A percentile compares a stretch with the other conserved stretches of the same genome.
phyloP scores from a whole-genome alignment of 2,329 filamentous ascomycete genomes.

The Cladobotryum mycophilum region DNA sequence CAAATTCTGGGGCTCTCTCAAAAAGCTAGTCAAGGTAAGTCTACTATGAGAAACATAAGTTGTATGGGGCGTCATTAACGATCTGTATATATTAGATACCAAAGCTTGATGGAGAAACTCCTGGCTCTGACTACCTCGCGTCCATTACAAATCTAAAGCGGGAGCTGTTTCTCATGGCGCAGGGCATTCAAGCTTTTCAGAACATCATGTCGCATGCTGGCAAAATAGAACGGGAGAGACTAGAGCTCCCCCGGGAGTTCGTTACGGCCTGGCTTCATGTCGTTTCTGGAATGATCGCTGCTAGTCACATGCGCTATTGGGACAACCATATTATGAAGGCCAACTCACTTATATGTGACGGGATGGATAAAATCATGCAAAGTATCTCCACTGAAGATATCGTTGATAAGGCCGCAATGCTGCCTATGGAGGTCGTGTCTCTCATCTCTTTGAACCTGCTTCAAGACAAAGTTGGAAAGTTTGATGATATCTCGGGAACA shows the following conservation, averaged over 20 bases:
- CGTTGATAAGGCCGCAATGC: slow-evolving; percentile 30
- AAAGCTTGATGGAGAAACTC: slow-evolving; percentile 5
- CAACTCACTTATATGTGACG: slow-evolving; percentile 25
- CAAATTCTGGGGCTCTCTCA: slow-evolving; percentile 41
- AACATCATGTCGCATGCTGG: slow-evolving; percentile 22
- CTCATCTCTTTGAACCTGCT: slow-evolving; percentile 34
- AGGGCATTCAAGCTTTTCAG: slow-evolving; percentile 24
- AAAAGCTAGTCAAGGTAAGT: slow-evolving; percentile 24
- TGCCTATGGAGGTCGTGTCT: slow-evolving; percentile 38
- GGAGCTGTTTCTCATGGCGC: slow-evolving; percentile 17
- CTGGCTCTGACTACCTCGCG: not conserved
- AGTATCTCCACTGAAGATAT: slow-evolving; percentile 26
- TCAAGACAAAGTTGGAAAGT: slow-evolving; percentile 31
- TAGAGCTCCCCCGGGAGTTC: slow-evolving; percentile 31
- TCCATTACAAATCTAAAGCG: slow-evolving; percentile 11
- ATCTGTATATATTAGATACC: slow-evolving; percentile 9
- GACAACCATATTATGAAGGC: slow-evolving; percentile 24
- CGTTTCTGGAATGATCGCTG: slow-evolving; percentile 29
- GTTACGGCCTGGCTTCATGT: slow-evolving; percentile 37
- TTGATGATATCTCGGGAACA: slow-evolving; percentile 33
- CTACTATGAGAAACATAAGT: too few species aligned
- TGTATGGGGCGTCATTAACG: not conserved
- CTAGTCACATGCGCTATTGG: slow-evolving; percentile 18
- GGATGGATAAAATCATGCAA: slow-evolving; percentile 32
- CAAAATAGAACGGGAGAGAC: slow-evolving; percentile 20